Percentiles rank a stretch among this genome's conserved stretches.
Evolutionary conservation across 2,329 filamentous ascomycete genomes (phyloP).

Genomic region (Clonostachys byssicola): DNA sequence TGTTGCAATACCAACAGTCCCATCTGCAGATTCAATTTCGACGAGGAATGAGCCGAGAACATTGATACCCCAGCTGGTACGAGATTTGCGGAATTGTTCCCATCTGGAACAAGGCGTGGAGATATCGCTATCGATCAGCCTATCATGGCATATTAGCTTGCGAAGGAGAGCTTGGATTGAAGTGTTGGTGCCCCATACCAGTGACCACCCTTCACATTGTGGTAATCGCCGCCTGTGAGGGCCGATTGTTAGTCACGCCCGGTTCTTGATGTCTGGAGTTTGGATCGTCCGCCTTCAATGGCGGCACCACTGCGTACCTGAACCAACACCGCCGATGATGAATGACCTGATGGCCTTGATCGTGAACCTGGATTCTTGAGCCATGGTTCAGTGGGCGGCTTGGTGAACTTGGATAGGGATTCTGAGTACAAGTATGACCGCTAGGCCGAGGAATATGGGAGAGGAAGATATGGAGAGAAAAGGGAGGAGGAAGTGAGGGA

Average conservation of each 20-base stretch:
- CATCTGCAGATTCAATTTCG: constrained; percentile 83
- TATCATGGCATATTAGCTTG: constrained; percentile 29
- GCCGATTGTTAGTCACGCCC: not conserved
- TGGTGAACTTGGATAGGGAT: too few species aligned
- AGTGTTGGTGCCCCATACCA: constrained; percentile 39
- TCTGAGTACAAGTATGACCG: too few species aligned
- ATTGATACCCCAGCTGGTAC: constrained; percentile 94
- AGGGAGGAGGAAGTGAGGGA: too few species aligned
- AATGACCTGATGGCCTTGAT: constrained; percentile 74
- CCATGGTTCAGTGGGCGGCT: not conserved
- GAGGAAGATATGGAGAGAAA: too few species aligned
- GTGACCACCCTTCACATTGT: constrained; percentile 78
- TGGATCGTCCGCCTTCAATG: too few species aligned
- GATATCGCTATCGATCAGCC: constrained; percentile 89
- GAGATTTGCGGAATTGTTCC: constrained; percentile 80
- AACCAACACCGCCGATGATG: constrained; percentile 60
- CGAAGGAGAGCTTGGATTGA: not conserved
- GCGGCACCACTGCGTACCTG: constrained; percentile 29
- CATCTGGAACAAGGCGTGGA: constrained; percentile 89
- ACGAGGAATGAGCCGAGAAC: constrained; percentile 89
- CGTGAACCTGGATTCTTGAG: constrained; percentile 22
- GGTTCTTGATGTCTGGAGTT: not conserved
- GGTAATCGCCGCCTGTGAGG: constrained; percentile 72
- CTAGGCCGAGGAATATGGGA: too few species aligned
- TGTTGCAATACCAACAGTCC: constrained; percentile 90